Base-by-base conservation (phyloP, 768 basidiomycete species). In the Glaciozyma martinii region DNA sequence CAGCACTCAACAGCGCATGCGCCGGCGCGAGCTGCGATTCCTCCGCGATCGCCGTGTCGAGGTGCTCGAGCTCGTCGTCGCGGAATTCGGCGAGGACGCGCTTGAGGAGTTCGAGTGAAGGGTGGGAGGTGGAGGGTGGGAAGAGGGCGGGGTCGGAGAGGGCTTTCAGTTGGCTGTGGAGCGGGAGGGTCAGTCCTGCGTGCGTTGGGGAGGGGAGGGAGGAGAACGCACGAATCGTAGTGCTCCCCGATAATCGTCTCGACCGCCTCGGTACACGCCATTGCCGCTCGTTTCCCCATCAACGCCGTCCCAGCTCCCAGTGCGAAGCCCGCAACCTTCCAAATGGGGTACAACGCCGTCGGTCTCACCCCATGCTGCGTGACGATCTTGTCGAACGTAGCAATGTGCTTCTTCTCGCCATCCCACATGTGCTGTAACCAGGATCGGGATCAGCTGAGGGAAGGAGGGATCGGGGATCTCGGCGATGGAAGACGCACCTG, bases 221-320 rank as follows among this genome's bases (percentile, higher is more conserved):
- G 6, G 40, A 58, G n/a, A 40, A 82, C 89, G 74, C 75, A 94
- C 93, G 95, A 91, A 75, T 97, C 90, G 73, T 98, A 98, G 77
- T 98, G 93, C 76, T 98, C 93, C 47, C 93, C 93, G 59, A 98
- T 98, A 62, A 90, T 90, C 0, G 93, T 95, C 76, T 98, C 93
- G 25, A 98, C 92, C 0, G 93, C 93, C 76, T 98, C 93, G 0
- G 93, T 98, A 73, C 93, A 97, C 9, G 93, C 93, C 93, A 98
- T 98, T 1, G 93, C 91, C 18, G 92, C 90, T 71, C 95, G 87
- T 74, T 85, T 87, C 44, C 93, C 88, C 82, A 94, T 81, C 27
- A 94, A 77, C 1, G 89, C 93, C 0, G 93, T 95, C 0, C 79
- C 82, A 8, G 86, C 86, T 8, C 93, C 93, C 12, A 98, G 79